Conservation (phyloP, 2,329 filamentous ascomycete genomes). For the Ascochyta koolunga region DNA sequence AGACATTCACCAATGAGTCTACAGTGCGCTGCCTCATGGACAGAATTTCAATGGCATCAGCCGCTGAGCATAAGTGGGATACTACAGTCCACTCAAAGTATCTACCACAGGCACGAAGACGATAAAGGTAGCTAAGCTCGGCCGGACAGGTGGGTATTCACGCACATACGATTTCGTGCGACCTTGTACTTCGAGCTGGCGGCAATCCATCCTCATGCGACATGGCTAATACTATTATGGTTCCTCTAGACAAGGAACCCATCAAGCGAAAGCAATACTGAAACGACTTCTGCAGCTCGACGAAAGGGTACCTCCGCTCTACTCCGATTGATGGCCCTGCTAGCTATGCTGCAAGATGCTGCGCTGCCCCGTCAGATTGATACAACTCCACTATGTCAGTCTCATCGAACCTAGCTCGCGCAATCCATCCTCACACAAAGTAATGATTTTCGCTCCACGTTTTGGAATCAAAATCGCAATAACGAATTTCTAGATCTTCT, state of each 20-base stretch:
- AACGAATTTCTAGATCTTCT: too few relatives aligned
- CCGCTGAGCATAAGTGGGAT: not conserved
- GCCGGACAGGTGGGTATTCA: not conserved
- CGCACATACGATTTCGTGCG: not conserved
- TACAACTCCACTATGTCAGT: not conserved
- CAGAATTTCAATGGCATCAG: not conserved
- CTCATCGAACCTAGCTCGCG: not conserved
- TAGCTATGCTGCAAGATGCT: constrained; percentile 4
- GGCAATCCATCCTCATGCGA: not conserved
- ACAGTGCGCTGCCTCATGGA: not conserved
- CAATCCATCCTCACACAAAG: not conserved
- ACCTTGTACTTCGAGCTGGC: not conserved
- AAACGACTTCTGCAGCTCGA: not conserved
- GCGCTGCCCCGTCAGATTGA: not conserved
- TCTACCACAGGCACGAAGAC: not conserved
- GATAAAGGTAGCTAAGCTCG: not conserved
- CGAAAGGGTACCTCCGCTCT: not conserved
- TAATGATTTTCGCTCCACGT: not conserved
- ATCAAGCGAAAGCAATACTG: not conserved
- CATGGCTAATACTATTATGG: not conserved
- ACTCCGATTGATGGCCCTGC: not conserved
- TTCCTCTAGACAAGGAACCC: not conserved
- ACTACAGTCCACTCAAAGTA: not conserved
- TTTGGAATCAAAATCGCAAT: not conserved
- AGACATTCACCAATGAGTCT: not conserved